These are phyloP conservation scores for Waltiozyma sp. DNA, from an alignment of 1,139 yeast species.

Conservation along the genomic window DNA sequence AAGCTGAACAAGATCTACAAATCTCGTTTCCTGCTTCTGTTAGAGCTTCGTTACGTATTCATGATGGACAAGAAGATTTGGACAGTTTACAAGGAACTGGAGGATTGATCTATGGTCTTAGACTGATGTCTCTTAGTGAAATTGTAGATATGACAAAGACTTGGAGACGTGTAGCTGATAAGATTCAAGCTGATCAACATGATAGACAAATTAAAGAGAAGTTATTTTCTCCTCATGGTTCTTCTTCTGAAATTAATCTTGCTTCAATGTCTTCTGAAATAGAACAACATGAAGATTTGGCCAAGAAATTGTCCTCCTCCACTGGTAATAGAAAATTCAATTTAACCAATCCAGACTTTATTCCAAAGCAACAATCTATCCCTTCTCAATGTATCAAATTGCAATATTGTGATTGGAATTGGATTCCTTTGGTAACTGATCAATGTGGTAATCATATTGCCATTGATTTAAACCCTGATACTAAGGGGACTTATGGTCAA, in stretches of 20 bases:
- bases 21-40: slow-evolving; percentile 50
- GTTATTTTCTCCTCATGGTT: slow-evolving; percentile 16
- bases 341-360: slow-evolving; percentile 17
- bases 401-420: slow-evolving; percentile 72
- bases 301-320: slow-evolving; percentile 17
- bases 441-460: slow-evolving; percentile 86
- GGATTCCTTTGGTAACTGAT: slow-evolving; percentile 89
- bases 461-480: slow-evolving; percentile 78
- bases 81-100: slow-evolving; percentile 39
- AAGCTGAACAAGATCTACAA: slow-evolving; percentile 54
- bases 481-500: slow-evolving; percentile 68
- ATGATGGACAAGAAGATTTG: slow-evolving; percentile 58
- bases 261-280: slow-evolving; percentile 11
- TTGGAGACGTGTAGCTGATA: slow-evolving; percentile 55
- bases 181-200: slow-evolving; percentile 23
- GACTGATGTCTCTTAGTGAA: slow-evolving; percentile 55
- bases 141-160: slow-evolving; percentile 51
- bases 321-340: slow-evolving; percentile 11
- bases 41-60: slow-evolving; percentile 44
- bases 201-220: slow-evolving; percentile 9
- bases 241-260: slow-evolving; percentile 11
- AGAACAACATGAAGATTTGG: slow-evolving; percentile 17
- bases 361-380: slow-evolving; percentile 57
- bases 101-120: slow-evolving; percentile 55
- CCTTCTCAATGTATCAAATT: slow-evolving; percentile 67